Conservation (phyloP, 192 early-diverging fungal species). For the Backusella parvicylindrica region DNA sequence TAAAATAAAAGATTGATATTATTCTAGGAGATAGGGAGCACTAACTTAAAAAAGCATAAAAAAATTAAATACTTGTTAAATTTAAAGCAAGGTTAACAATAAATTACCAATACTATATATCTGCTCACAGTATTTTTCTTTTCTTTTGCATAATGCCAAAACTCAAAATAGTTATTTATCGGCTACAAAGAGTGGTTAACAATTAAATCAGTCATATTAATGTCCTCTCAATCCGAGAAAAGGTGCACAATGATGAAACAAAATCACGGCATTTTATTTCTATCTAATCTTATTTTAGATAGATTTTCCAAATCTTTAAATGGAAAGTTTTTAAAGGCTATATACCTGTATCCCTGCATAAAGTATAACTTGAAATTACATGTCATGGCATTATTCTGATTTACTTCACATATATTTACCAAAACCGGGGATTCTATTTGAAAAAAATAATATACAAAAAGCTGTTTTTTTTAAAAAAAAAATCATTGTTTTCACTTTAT, state of each 20-base stretch:
- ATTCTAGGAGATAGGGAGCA: background rate
- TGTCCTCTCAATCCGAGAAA: constrained; percentile 1
- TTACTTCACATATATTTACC: background rate
- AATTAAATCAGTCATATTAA: background rate
- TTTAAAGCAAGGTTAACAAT: background rate
- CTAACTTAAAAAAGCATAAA: background rate
- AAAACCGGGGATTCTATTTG: background rate
- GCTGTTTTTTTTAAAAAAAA: background rate
- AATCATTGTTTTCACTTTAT: background rate
- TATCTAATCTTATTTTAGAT: background rate
- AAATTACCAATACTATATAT: background rate
- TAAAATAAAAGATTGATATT: background rate
- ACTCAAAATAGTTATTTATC: too few relatives aligned
- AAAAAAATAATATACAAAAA: background rate
- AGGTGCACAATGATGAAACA: background rate
- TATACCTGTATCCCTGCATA: background rate
- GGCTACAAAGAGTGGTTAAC: background rate
- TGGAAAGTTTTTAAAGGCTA: background rate
- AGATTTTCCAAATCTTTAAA: background rate
- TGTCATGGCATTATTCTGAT: background rate
- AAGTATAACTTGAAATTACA: background rate
- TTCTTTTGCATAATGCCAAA: background rate
- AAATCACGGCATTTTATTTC: background rate
- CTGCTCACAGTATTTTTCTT: too few relatives aligned
- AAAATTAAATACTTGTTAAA: background rate